Conservation (phyloP, 1,139 yeast genomes). For the Sugiyamaella castrensis region DNA sequence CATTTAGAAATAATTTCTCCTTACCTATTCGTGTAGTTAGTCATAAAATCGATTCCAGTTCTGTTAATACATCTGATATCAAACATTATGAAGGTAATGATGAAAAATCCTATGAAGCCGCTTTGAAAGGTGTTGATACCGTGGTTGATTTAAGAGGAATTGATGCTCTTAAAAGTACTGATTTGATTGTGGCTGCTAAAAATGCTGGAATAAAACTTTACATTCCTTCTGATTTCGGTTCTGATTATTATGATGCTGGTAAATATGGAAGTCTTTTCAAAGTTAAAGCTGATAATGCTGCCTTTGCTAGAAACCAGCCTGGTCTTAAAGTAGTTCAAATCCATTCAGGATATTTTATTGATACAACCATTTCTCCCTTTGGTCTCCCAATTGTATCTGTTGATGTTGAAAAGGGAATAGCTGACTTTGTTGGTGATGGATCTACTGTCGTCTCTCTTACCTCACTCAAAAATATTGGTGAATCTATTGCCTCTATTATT, state of each 20-base stretch:
- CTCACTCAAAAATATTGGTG: slow-evolving; percentile 49
- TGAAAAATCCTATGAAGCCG: slow-evolving; percentile 30
- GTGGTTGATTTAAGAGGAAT: slow-evolving; percentile 45
- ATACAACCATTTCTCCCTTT: slow-evolving; percentile 27
- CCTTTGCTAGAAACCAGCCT: slow-evolving; percentile 37
- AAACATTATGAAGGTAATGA: slow-evolving; percentile 17
- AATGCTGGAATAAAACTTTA: slow-evolving; percentile 49
- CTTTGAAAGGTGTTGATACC: slow-evolving; percentile 50
- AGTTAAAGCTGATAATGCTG: slow-evolving; percentile 43
- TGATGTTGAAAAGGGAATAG: slow-evolving; percentile 37
- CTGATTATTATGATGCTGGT: slow-evolving; percentile 37
- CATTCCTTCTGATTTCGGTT: slow-evolving; percentile 64
- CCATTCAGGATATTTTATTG: slow-evolving; percentile 45
- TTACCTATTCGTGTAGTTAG: slow-evolving; percentile 51
- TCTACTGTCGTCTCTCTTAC: slow-evolving; percentile 38
- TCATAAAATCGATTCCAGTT: slow-evolving; percentile 28
- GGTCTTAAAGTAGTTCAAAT: slow-evolving; percentile 56
- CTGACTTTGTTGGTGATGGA: slow-evolving; percentile 33
- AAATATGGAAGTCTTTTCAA: slow-evolving; percentile 41
- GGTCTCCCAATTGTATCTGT: slow-evolving; percentile 8
- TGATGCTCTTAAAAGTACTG: slow-evolving; percentile 14
- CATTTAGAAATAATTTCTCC: slow-evolving; percentile 43
- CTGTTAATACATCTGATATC: slow-evolving; percentile 31
- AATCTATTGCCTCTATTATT: slow-evolving; percentile 44
- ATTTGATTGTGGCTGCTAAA: slow-evolving; percentile 39